Percentiles rank a stretch among this genome's conserved stretches.
Evolutionary conservation across 768 basidiomycete genomes (phyloP).

Genomic region (Pisolithus microcarpus): DNA sequence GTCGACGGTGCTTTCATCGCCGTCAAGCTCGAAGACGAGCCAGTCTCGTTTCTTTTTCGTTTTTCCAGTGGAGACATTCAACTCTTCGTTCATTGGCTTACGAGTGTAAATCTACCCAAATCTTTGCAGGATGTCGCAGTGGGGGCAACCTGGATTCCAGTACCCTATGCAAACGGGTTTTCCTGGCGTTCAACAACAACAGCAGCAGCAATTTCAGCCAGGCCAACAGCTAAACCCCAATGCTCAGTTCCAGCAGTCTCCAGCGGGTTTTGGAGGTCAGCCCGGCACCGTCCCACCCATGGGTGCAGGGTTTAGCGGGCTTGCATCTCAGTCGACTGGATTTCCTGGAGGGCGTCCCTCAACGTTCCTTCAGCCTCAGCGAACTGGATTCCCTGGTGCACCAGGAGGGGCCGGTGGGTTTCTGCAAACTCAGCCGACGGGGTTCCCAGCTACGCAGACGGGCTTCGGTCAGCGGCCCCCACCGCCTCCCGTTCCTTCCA

Average conservation of each 20-base stretch:
- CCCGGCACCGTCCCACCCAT: slow-evolving; percentile 20
- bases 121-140: slow-evolving; percentile 59
- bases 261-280: slow-evolving; percentile 25
- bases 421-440: slow-evolving; percentile 47
- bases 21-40: slow-evolving; percentile 1
- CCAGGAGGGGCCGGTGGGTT: slow-evolving; percentile 28
- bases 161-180: slow-evolving; percentile 61
- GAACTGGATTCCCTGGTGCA: slow-evolving; percentile 36
- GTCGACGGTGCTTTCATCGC: not conserved
- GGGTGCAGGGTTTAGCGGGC: slow-evolving; percentile 29
- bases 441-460: slow-evolving; percentile 32
- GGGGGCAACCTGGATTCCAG: slow-evolving; percentile 64
- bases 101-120: not conserved
- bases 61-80: not conserved
- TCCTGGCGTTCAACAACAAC: slow-evolving; percentile 40
- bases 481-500: slow-evolving; percentile 53
- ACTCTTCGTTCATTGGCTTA: not conserved
- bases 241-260: slow-evolving; percentile 37
- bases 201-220: slow-evolving; percentile 36
- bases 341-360: slow-evolving; percentile 31
- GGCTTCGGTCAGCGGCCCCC: slow-evolving; percentile 30
- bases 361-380: slow-evolving; percentile 39
- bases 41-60: slow-evolving; percentile 1
- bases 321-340: slow-evolving; percentile 60
- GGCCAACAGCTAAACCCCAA: slow-evolving; percentile 24